These are phyloP conservation scores for Rhizopogon vesiculosus DNA, from an alignment of 768 basidiomycete genomes.

Conservation along the genomic window DNA sequence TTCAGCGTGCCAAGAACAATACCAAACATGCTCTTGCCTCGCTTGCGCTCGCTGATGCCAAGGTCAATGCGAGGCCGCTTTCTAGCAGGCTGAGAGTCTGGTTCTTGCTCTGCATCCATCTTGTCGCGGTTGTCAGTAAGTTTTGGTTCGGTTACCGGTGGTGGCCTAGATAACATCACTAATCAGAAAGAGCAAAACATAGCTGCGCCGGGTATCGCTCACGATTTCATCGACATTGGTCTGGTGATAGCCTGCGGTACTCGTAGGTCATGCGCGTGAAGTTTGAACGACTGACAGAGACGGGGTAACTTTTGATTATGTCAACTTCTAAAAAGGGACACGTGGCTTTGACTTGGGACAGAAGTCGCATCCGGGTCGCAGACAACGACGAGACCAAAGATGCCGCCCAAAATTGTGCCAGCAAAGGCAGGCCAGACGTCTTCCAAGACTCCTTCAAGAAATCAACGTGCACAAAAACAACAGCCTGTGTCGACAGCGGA, in stretches of 20 bases:
- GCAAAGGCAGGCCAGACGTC: background rate
- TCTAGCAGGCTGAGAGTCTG: constrained; percentile 47
- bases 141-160: constrained; percentile 5
- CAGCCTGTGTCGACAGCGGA: constrained; percentile 17
- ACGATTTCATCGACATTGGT: background rate
- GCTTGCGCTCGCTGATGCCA: constrained; percentile 64
- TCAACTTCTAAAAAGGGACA: constrained; percentile 1
- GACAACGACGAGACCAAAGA: constrained; percentile 1
- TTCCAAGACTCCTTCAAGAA: constrained; percentile 2
- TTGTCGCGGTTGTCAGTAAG: constrained; percentile 26
- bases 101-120: constrained; percentile 30
- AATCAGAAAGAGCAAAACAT: background rate
- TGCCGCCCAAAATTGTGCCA: constrained; percentile 15
- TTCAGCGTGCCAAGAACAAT: constrained; percentile 78
- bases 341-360: background rate
- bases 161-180: background rate
- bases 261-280: background rate
- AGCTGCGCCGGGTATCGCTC: background rate
- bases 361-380: background rate
- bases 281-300: background rate
- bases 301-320: background rate
- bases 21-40: constrained; percentile 87
- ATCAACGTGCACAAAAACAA: constrained; percentile 7
- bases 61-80: constrained; percentile 76
- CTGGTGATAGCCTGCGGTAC: background rate